Base-by-base conservation (phyloP, 768 basidiomycete genomes). In the Mrakia hoshinonis region DNA sequence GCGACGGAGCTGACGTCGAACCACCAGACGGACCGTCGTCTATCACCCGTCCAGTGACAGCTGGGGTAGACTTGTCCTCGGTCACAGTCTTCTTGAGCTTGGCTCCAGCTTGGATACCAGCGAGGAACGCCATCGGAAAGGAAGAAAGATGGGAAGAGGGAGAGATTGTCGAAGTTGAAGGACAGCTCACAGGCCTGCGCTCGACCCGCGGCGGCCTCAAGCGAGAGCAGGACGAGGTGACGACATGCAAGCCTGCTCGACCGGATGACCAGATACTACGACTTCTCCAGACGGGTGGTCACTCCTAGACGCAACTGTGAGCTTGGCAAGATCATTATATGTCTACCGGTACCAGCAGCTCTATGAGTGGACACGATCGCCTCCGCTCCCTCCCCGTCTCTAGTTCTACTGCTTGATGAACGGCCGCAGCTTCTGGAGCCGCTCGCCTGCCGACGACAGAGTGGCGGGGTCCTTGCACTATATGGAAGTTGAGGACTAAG, bases 381-480 rank as follows among this genome's bases (percentile, higher is more conserved):
- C 24, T 54, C 9, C 52, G 24, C 52, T 26, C 52, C n/a, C 24
- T 10, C 52, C 7, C n/a, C 24, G 15, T n/a, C 7, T 54, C 52
- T 54, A 12, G 9, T n/a, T 54, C 52, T 54, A 12, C 55, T 31
- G 18, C 67, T 68, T 47, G 18, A 69, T 26, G 80, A 84, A 95
- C 68, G 90, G 85, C 76, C 84, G 85, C 74, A 99, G 81, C 29
- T 81, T 82, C 79, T 88, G 84, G 24, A 99, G 81, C n/a, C 91
- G 85, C 76, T 90, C 87, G 29, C 87, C 88, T n/a, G 96, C 96
- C 26, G 81, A 82, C 72, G 82, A 84, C 20, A 99, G 83, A 0
- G 92, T 95, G 51, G 90, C 91, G 24, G 87, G 74, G 76, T 98
- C 95, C 78, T 99, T 99, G 84, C 96, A 97, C 83, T 96, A 69